Conservation (phyloP, 2,329 filamentous ascomycete species). For the Sphaerulina populicola region DNA sequence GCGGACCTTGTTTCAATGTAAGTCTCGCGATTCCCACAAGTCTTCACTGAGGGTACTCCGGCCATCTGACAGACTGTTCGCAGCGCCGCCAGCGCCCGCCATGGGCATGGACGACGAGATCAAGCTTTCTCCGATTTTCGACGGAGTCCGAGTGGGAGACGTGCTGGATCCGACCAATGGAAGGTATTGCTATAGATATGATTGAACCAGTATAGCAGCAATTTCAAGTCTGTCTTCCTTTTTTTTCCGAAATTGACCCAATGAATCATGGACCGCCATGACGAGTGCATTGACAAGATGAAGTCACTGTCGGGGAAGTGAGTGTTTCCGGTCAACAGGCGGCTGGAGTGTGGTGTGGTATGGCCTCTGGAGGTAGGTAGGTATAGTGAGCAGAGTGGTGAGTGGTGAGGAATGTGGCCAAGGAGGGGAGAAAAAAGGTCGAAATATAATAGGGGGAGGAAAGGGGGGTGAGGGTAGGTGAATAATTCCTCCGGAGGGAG, state of each 20-base stretch:
- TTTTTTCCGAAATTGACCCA: too few relatives aligned
- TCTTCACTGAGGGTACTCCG: background rate
- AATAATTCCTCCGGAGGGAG: too few relatives aligned
- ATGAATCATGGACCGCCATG: too few relatives aligned
- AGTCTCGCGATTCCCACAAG: background rate
- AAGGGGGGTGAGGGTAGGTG: too few relatives aligned
- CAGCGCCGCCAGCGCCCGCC: constrained; percentile 1
- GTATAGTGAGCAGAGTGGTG: background rate
- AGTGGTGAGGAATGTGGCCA: too few relatives aligned
- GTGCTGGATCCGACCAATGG: constrained; percentile 13
- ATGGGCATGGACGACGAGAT: constrained; percentile 6
- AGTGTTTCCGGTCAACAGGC: too few relatives aligned
- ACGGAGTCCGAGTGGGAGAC: constrained; percentile 10
- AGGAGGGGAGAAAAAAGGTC: too few relatives aligned
- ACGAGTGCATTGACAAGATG: too few relatives aligned
- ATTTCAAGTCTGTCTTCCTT: too few relatives aligned
- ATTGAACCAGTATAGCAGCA: background rate
- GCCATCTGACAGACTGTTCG: background rate
- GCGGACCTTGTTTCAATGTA: background rate
- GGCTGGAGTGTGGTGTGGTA: background rate
- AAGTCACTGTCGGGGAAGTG: too few relatives aligned
- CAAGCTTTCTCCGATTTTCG: constrained; percentile 10
- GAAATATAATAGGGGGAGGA: too few relatives aligned
- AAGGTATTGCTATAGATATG: constrained; percentile 16
- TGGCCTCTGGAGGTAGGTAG: too few relatives aligned